Percentiles rank a stretch among this genome's conserved stretches.
These are phyloP conservation scores for Puccinia polysora DNA, from an alignment of 1,284 basidiomycete genomes.

Conservation along the genomic window DNA sequence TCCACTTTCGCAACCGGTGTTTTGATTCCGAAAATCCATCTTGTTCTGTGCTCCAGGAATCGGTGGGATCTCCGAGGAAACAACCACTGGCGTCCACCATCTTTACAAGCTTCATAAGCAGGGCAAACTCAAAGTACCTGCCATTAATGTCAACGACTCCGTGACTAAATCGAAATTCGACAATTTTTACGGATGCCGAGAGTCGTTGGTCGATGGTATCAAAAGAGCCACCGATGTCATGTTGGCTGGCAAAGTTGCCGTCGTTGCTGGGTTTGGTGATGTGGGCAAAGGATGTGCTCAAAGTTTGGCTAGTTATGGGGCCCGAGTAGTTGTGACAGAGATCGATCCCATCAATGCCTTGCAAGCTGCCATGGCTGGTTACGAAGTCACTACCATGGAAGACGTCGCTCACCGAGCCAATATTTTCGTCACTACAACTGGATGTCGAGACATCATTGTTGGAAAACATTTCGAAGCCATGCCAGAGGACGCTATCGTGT, in stretches of 20 bases:
- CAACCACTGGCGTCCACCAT: conserved; percentile 99
- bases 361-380: conserved; percentile 98
- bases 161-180: conserved; percentile 99
- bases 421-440: conserved; percentile 97
- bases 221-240: conserved; percentile 99
- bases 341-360: conserved; percentile 99
- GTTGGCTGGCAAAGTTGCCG: conserved; percentile 98
- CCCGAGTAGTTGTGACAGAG: conserved; percentile 92
- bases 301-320: conserved; percentile 91
- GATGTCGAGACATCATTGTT: conserved; percentile 97
- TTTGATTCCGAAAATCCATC: background rate
- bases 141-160: conserved; percentile 98
- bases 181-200: conserved; percentile 92
- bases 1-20: no score
- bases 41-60: conserved; percentile 59
- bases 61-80: conserved; percentile 95
- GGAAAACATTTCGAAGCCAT: conserved; percentile 86
- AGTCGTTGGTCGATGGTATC: conserved; percentile 99
- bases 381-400: conserved; percentile 98
- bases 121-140: conserved; percentile 91
- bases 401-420: conserved; percentile 82
- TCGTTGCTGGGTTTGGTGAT: conserved; percentile 97
- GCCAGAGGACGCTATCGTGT: conserved; percentile 98
- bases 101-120: conserved; percentile 96
- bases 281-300: conserved; percentile 99